Evolutionary conservation across 148 eudicot species (phyloP), one percentile per base, ranked within the genome.

Genomic region (Limonium bicolor): DNA sequence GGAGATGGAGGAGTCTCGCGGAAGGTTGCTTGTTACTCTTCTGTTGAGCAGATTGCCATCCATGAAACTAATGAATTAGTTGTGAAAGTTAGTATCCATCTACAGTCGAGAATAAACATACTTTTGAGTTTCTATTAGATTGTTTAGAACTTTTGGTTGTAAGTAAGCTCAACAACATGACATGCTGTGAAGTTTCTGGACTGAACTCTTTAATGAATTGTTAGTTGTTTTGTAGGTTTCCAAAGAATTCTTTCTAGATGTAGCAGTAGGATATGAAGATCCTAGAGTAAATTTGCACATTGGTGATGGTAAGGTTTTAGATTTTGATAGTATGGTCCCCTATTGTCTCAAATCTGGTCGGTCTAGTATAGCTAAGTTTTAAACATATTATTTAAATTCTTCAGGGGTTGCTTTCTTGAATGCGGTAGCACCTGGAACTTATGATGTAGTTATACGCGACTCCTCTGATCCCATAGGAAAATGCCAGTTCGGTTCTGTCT

Each of bases 1-100:
- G 99, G 99, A 48, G 99, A 84, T 67, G 99, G 99, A 24, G 99
- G 99, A 41, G 99, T 90, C 52, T 53, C 80, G 48, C 99, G 99
- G 50, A 95, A 90, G 64, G 80, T 90, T 20, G 61, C 99, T 47
- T 95, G 99, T 50, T 69, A 90, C 65, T 50, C 93, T 46, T 68
- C 93, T 8, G 65, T 90, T 25, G 99, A 90, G 67, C 86, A 80
- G 31, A 71, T 90, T 13, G 99, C 84, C 54, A 84, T 90, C 20
- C 80, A 93, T 60, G 99, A 90, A 71, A 90, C 84, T 44, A 95
- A 90, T 61, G 90, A 90, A 67, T 77, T 90, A 95, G 99, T 90
- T 3, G 78, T 90, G 23, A 86, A 80, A 65, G 95, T 81, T 63
- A 72, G 95, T 71, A 28, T n/a, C n/a, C n/a, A n/a, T n/a, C n/a